phyloP scores from a whole-genome alignment of 176 grass and related monocot species.

The Oryza nivara region DNA sequence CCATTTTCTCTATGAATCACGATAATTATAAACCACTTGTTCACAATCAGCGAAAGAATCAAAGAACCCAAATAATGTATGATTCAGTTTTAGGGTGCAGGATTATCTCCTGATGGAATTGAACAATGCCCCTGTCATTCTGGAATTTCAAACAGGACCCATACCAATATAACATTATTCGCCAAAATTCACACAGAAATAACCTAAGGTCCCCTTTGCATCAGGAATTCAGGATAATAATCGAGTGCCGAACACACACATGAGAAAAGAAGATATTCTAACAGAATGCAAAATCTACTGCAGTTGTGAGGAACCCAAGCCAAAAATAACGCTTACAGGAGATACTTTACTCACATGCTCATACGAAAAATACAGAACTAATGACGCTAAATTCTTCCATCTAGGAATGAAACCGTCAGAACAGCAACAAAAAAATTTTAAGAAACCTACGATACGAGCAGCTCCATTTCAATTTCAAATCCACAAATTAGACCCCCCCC shows the following conservation, averaged over 20 bases:
- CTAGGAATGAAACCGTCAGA: neutral
- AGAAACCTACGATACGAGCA: neutral
- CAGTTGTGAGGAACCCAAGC: neutral
- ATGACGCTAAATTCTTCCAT: neutral
- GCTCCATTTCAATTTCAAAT: neutral
- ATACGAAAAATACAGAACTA: neutral
- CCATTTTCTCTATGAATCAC: neutral
- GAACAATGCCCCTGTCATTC: neutral
- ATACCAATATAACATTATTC: neutral
- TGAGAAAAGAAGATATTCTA: slow-evolving; percentile 1
- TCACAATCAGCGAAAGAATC: neutral
- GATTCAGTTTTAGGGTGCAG: neutral
- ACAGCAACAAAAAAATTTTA: neutral
- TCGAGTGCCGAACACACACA: neutral
- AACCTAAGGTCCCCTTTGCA: neutral
- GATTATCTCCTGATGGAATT: neutral
- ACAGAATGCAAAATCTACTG: neutral
- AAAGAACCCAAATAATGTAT: slow-evolving; percentile 11
- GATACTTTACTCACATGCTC: neutral
- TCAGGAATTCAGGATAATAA: neutral
- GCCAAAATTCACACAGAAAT: slow-evolving; percentile 7
- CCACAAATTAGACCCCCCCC: neutral
- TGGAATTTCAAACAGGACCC: neutral
- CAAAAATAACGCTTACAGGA: neutral
- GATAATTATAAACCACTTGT: neutral